phyloP scores from a whole-genome alignment of 306 rosid genomes.

The Vigna angularis region DNA sequence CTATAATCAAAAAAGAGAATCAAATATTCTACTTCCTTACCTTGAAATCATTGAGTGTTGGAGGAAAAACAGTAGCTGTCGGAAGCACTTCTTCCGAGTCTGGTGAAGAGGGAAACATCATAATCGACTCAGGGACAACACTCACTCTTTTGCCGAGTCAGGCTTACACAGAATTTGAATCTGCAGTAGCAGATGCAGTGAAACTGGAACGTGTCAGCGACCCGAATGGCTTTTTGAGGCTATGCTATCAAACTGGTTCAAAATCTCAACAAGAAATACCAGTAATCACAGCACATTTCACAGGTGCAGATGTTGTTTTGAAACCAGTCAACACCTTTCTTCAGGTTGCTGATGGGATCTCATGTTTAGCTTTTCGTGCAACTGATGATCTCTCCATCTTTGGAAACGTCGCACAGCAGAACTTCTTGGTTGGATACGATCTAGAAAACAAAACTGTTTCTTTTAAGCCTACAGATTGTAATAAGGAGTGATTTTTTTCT shows the following conservation, averaged over 20 bases:
- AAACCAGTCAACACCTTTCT: constrained; percentile 45
- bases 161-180: constrained; percentile 35
- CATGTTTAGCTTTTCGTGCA: constrained; percentile 53
- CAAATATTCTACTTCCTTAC: background rate
- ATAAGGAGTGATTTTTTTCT: background rate
- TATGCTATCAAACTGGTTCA: constrained; percentile 39
- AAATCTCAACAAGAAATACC: background rate
- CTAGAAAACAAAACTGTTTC: background rate
- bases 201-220: background rate
- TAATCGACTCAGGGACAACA: constrained; percentile 48
- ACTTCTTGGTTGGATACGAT: constrained; percentile 5
- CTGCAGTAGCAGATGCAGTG: constrained; percentile 4
- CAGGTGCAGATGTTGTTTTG: background rate
- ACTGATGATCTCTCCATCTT: constrained; percentile 22
- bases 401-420: constrained; percentile 61
- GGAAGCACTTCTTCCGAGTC: background rate
- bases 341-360: background rate
- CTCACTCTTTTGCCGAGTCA: constrained; percentile 40
- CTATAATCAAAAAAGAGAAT: rapidly evolving
- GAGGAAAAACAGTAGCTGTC: background rate
- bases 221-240: background rate
- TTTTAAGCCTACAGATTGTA: constrained; percentile 44
- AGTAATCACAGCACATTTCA: background rate
- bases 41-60: background rate
- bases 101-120: background rate